phyloP scores from a whole-genome alignment of 805 yeast genomes.

The Candida schatavii region DNA sequence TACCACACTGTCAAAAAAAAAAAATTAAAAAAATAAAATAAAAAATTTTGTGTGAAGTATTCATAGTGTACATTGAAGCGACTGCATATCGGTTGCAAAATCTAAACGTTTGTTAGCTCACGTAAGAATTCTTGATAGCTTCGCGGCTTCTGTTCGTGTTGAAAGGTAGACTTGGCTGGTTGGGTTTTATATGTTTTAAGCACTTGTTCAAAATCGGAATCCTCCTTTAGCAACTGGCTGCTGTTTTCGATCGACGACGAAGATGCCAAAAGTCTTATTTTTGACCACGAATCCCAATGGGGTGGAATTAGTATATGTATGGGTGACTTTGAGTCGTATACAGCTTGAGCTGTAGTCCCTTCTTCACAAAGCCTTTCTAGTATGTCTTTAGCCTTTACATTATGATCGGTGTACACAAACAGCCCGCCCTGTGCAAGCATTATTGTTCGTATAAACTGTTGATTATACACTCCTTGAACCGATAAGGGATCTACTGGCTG shows the following conservation, averaged over 20 bases:
- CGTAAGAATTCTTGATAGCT: too few relatives aligned
- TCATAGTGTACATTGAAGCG: too few relatives aligned
- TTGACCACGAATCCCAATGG: slow-evolving; percentile 52
- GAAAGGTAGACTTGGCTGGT: too few relatives aligned
- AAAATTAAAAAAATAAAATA: slow-evolving; percentile 10
- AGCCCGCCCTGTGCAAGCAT: slow-evolving; percentile 30
- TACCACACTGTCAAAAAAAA: slow-evolving; percentile 7
- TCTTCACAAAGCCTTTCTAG: too few relatives aligned
- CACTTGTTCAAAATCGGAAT: slow-evolving; percentile 7
- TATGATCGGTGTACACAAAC: slow-evolving; percentile 14
- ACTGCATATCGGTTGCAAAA: too few relatives aligned
- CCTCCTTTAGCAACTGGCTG: slow-evolving; percentile 14
- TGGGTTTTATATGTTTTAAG: slow-evolving; percentile 4
- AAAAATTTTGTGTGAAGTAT: too few relatives aligned
- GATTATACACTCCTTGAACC: slow-evolving; percentile 20
- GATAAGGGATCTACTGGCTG: neutral
- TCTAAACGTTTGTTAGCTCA: too few relatives aligned
- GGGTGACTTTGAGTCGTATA: slow-evolving; percentile 16
- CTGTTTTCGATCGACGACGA: slow-evolving; percentile 17
- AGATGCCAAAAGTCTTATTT: slow-evolving; percentile 39
- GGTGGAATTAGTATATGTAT: slow-evolving; percentile 32
- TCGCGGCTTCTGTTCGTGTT: too few relatives aligned
- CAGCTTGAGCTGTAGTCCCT: slow-evolving; percentile 4
- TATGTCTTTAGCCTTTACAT: too few relatives aligned
- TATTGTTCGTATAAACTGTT: slow-evolving; percentile 35